These are phyloP conservation scores for Krasilnikovozyma curviuscula DNA, from an alignment of 768 basidiomycete genomes.

Conservation along the genomic window DNA sequence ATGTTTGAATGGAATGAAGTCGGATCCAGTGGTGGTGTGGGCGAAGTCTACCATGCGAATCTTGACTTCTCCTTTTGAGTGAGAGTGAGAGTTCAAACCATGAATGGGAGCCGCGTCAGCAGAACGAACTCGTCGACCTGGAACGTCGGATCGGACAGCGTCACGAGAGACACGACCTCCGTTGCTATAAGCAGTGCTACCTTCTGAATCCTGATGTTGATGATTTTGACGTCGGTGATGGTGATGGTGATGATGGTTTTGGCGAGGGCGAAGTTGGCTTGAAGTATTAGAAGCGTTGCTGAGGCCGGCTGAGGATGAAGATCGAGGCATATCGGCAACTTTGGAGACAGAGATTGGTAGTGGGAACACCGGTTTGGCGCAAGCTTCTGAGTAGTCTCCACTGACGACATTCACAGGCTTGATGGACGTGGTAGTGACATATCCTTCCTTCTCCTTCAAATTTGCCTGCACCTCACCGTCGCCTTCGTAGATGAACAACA, in stretches of 20 bases:
- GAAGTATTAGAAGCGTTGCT: too few species aligned
- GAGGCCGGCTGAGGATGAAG: too few species aligned
- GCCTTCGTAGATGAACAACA: constrained; percentile 93
- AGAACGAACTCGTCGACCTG: constrained; percentile 6
- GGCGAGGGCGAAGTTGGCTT: too few species aligned
- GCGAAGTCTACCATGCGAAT: constrained; percentile 97
- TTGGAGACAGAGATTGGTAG: not conserved
- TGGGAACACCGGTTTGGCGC: too few species aligned
- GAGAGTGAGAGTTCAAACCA: not conserved
- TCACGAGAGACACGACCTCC: too few species aligned
- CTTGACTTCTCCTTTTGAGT: constrained; percentile 54
- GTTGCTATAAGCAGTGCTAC: too few species aligned
- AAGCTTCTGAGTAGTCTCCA: not conserved
- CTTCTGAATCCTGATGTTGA: not conserved
- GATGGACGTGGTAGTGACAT: not conserved
- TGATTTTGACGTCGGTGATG: constrained; percentile 10
- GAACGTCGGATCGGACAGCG: too few species aligned
- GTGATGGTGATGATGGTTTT: constrained; percentile 5
- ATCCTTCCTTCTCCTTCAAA: not conserved
- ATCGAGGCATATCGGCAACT: too few species aligned
- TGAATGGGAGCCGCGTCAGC: constrained; percentile 3
- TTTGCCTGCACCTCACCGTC: constrained; percentile 59
- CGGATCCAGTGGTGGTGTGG: constrained; percentile 85
- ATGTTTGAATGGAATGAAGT: constrained; percentile 55
- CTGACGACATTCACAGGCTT: not conserved